phyloP scores from a whole-genome alignment of 305 asterid species.

The Solanum hybrid region DNA sequence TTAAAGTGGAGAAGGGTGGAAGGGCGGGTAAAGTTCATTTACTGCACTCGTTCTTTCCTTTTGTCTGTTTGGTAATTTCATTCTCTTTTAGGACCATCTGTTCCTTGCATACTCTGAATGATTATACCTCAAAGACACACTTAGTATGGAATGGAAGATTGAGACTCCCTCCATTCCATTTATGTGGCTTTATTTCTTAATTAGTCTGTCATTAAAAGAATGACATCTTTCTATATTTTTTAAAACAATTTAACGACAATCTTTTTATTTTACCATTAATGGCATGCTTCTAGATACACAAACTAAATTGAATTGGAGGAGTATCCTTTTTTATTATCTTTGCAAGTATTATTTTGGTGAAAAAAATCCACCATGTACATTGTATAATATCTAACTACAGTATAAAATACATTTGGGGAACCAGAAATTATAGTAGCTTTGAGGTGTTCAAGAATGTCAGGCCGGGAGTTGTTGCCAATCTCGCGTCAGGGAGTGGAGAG shows the following conservation, averaged over 20 bases:
- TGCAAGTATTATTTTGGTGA: conserved; percentile 1
- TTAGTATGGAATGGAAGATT: not conserved
- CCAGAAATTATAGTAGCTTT: conserved; percentile 7
- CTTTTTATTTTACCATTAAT: not conserved
- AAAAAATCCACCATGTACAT: not conserved
- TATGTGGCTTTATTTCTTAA: not conserved
- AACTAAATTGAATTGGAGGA: not conserved
- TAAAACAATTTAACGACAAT: not conserved
- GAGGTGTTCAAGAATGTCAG: conserved; percentile 34
- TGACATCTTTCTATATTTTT: not conserved
- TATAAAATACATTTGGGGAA: not conserved
- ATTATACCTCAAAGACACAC: not conserved
- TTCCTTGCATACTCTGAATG: not conserved
- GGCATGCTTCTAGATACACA: not conserved
- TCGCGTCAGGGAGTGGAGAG: conserved; percentile 16
- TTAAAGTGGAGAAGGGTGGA: not conserved
- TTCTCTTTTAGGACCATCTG: not conserved
- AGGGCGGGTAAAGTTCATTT: not conserved
- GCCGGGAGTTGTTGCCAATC: conserved; percentile 24
- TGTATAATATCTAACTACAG: not conserved
- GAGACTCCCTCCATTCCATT: not conserved
- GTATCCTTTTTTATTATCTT: not conserved
- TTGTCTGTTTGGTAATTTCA: not conserved
- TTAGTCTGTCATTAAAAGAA: not conserved
- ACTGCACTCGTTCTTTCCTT: not conserved